Evolutionary conservation across 345 rosid species (phyloP), one percentile per base, ranked within the genome.

Genomic region (Lepidium aucheri): DNA sequence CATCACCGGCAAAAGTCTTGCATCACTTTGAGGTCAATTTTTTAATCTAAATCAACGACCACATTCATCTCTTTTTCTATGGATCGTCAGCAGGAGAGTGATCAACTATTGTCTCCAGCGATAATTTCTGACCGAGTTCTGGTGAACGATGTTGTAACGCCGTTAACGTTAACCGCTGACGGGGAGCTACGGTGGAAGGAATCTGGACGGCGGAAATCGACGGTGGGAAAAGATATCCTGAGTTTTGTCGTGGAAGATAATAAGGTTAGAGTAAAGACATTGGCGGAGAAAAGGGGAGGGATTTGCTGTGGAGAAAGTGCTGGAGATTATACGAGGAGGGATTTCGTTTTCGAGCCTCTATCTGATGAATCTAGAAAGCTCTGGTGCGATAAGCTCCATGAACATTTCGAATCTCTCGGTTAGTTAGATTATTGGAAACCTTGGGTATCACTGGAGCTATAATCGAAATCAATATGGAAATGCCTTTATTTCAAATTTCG

Each of bases 291-390:
- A 15, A 74, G 51, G 1, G 86, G 56, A 34, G 77, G 76, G 53
- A 68, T 81, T 73, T 88, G 85, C 83, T 85, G 97, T 20, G 35
- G 16, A 4, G 82, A 70, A 44, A 74, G 68, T 6, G 39, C 33
- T 5, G 90, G 81, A 51, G 74, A 62, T 69, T 58, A 84, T 79
- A 75, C 53, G 55, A 88, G 96, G 77, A 84, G 67, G 66, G 86
- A 91, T 62, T 78, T 86, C 54, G 81, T 81, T n/a, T 90, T 94
- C 77, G 86, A 88, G 79, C 84, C 85, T 67, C 72, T 79, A 60
- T 63, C 85, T 5, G 74, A 70, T 17, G 95, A 86, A 50, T 86
- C 92, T 8, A 78, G 65, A 68, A 57, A 58, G 0, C 78, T 82
- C 7, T 93, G 94, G 97, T 80, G 83, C 52, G 80, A 79, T 17